Base-by-base conservation (phyloP, 140 eudicot genomes). In the Flaveria floridana region DNA sequence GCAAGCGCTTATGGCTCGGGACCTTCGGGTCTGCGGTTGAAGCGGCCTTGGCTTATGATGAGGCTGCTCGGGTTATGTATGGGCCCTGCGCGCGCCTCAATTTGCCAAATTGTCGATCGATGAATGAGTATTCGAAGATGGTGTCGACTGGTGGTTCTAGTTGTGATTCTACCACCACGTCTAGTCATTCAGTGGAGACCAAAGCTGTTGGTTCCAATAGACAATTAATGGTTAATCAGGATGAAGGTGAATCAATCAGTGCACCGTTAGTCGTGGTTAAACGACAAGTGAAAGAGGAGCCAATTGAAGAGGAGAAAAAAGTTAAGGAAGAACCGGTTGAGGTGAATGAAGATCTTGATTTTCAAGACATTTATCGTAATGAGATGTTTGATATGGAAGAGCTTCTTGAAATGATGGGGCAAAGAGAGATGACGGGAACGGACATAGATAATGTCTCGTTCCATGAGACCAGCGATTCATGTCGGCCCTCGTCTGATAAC, bases 381-480 rank as follows among this genome's bases (percentile, higher is more conserved):
- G 98, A 93, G 55, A 76, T 85, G 96, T 88, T 90, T 55, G 97
- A 88, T 51, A 80, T 85, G 65, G 96, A 88, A 4, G 94, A 85
- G 72, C 75, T 90, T 11, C 84, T 93, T 10, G 82, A 78, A 9
- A 28, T 28, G 77, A 78, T 78, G 77, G 76, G 68, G 1, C 42
- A 52, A 3, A 42, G 37, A 3, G 37, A 28, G 37, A 28, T 28
- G 37, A 28, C 37, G 37, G 37, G 37, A 28, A 4, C 37, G 5
- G 37, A 28, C 6, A 4, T 28, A 28, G 37, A 28, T 28, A 4
- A 28, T 28, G 37, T 28, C 30, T 21, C 9, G 78, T 67, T 14
- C 41, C 25, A 50, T 6, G 50, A 30, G 42, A 11, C 48, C 19
- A 37, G 20, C 0, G 7, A 20, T 26, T 16, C 16, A 12, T 19